Percentiles rank a stretch among this genome's conserved stretches.
Evolutionary conservation across 345 rosid genomes (phyloP).

Genomic region (Cardiospermum halicacabum): DNA sequence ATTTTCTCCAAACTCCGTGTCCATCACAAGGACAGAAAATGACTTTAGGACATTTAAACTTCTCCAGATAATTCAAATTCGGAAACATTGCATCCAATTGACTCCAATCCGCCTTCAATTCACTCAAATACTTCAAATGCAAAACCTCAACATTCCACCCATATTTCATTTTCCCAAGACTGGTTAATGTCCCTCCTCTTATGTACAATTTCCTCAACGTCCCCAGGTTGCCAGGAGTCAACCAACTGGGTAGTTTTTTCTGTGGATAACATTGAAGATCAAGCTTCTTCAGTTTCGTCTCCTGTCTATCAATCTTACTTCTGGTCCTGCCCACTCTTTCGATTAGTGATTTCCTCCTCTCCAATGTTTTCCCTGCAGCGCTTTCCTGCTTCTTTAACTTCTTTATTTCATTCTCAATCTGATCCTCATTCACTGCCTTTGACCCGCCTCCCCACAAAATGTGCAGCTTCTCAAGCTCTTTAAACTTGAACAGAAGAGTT

Average conservation of each 20-base stretch:
- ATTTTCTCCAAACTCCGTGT: slow-evolving; percentile 28
- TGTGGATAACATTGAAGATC: slow-evolving; percentile 22
- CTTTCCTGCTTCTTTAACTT: neutral
- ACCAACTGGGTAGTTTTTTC: slow-evolving; percentile 17
- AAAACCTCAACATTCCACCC: slow-evolving; percentile 20
- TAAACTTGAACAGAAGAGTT: neutral
- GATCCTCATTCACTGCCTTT: neutral
- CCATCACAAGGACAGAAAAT: slow-evolving; percentile 34
- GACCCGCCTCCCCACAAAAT: slow-evolving; percentile 38
- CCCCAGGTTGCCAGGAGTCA: slow-evolving; percentile 8
- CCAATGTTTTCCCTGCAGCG: neutral
- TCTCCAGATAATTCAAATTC: slow-evolving; percentile 32
- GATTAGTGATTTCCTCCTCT: neutral
- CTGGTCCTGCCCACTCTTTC: neutral
- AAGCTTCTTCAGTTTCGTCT: slow-evolving; percentile 18
- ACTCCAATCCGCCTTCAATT: slow-evolving; percentile 24
- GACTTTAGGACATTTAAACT: slow-evolving; percentile 26
- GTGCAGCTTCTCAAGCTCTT: slow-evolving; percentile 20
- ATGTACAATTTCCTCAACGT: slow-evolving; percentile 21
- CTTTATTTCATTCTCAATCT: neutral
- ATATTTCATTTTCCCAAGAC: neutral
- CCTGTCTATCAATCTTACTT: neutral
- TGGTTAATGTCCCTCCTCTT: slow-evolving; percentile 26
- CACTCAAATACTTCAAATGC: slow-evolving; percentile 27
- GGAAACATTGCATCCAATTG: slow-evolving; percentile 20